Evolutionary conservation across 2,329 filamentous ascomycete genomes (phyloP).

Genomic region (Trichoderma atrobrunneum): DNA sequence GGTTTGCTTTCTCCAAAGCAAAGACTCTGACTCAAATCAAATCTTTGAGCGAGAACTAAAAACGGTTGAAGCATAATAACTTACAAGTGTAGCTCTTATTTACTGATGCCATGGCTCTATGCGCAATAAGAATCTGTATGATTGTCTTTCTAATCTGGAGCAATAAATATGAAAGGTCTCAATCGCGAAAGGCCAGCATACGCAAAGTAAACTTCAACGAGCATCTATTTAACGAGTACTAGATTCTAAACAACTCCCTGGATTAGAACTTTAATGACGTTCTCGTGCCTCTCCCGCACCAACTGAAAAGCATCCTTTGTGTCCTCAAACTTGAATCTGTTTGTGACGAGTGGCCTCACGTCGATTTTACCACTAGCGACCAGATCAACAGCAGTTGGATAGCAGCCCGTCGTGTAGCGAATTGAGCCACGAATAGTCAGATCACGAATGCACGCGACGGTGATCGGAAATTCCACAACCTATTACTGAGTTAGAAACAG

Average conservation of each 20-base stretch:
- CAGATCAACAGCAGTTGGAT: conserved; percentile 47
- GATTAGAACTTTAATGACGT: conserved; percentile 28
- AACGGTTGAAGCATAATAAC: no score
- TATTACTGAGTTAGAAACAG: background rate
- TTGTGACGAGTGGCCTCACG: conserved; percentile 35
- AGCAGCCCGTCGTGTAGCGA: conserved; percentile 49
- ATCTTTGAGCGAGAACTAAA: no score
- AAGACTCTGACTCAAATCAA: no score
- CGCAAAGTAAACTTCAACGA: background rate
- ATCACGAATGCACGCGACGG: conserved; percentile 45
- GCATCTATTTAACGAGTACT: background rate
- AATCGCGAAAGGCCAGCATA: background rate
- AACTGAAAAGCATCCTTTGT: conserved; percentile 45
- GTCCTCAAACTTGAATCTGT: conserved; percentile 40
- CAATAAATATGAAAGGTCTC: background rate
- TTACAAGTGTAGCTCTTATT: background rate
- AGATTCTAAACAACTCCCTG: background rate
- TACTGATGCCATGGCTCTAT: background rate
- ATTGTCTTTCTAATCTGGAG: background rate
- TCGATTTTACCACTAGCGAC: conserved; percentile 48
- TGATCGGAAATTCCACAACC: conserved; percentile 39
- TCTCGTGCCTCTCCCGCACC: conserved; percentile 24
- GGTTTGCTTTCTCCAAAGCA: no score
- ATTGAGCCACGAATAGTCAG: conserved; percentile 50
- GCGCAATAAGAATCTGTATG: background rate